Base-by-base conservation (phyloP, 2,329 filamentous ascomycete genomes). In the Elsinoe ampelina region DNA sequence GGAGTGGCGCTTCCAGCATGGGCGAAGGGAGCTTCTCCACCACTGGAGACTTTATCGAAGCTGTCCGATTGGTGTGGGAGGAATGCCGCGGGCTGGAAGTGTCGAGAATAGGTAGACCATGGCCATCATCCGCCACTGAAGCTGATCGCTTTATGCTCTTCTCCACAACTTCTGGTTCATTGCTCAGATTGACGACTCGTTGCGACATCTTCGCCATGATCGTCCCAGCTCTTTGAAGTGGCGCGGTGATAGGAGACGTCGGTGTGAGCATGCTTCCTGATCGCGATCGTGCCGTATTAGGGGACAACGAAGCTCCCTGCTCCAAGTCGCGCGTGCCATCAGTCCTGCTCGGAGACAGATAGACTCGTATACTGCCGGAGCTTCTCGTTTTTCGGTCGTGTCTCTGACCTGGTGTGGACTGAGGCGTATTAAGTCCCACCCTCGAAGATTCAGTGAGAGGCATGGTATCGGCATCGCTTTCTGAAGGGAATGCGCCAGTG, bases 101-200 rank as follows among this genome's bases (percentile, higher is more conserved):
- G 26, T 55, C 22, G 3, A 47, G n/a, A 82, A 83, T 1, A 78
- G 76, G 4, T 7, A 26, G 20, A 19, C 30, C 15, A 12, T 35
- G 26, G 15, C 32, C 30, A 26, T 35, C 47, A 73, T 77, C 61
- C 7, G 45, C 58, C 74, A 84, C 63, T 68, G 81, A 69, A 73
- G 85, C 69, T 75, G 84, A 75, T 48, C 82, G 78, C 41, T 82
- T 79, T 20, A 84, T 78, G 54, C 81, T 83, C 60, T 86, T 83
- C 68, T 95, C 89, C 13, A 91, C 77, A 17, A 88, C 75, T 64
- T 96, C 89, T 3, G 85, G 86, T 66, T 97, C 93, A 67, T 95
- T 95, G 72, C 90, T 95, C 64, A 98, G 81, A 67, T 97, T 97
- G 66, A 98, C 93, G 57, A 98, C 91, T 75, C 93, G 89, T 73